Conservation (phyloP, 805 yeast genomes). For the Kuraishia piskuri region DNA sequence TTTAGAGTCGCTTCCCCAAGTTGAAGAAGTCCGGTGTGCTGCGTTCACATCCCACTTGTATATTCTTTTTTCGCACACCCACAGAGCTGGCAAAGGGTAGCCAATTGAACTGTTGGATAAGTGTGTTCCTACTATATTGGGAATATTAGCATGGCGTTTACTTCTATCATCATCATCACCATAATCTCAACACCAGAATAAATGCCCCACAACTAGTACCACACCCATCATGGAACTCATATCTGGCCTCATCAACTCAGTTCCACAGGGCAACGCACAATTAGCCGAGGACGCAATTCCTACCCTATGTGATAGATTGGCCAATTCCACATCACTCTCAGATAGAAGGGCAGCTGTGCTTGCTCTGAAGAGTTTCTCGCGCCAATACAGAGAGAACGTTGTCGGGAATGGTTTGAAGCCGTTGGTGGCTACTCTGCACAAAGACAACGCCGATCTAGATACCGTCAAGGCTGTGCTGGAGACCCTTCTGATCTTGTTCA, state of each 20-base stretch:
- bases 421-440: constrained; percentile 52
- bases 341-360: constrained; percentile 90
- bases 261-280: constrained; percentile 26
- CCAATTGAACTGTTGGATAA: too few species aligned
- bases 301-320: constrained; percentile 78
- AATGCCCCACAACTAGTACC: too few species aligned
- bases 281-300: constrained; percentile 78
- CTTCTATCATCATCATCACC: too few species aligned
- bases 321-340: constrained; percentile 70
- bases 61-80: too few species aligned
- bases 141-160: too few species aligned
- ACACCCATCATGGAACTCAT: constrained; percentile 20
- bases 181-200: too few species aligned
- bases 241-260: constrained; percentile 25
- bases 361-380: constrained; percentile 78
- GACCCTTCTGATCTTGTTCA: constrained; percentile 73
- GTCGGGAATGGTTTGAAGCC: constrained; percentile 81
- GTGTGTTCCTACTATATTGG: too few species aligned
- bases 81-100: too few species aligned
- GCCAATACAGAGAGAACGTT: constrained; percentile 85
- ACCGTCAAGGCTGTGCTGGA: constrained; percentile 77
- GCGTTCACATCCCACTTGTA: too few species aligned
- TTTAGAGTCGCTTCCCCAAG: too few species aligned
- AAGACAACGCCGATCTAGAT: constrained; percentile 58
- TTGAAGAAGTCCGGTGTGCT: too few species aligned